phyloP scores from a whole-genome alignment of 345 rosid genomes.

The Populus tremula region DNA sequence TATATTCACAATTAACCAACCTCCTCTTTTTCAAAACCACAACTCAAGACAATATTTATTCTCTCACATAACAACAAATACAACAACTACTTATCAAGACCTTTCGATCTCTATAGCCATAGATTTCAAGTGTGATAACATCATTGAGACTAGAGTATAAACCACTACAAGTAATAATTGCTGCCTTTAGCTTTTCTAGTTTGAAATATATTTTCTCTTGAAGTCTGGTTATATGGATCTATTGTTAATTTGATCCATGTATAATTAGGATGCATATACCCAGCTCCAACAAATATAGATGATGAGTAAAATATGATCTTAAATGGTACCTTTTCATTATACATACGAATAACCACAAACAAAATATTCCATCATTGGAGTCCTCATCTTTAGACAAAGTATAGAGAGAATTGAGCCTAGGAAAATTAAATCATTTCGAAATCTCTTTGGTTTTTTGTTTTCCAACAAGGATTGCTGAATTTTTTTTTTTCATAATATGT shows the following conservation, averaged over 20 bases:
- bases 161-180: slow-evolving; percentile 90
- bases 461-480: slow-evolving; percentile 73
- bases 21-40: too few relatives aligned
- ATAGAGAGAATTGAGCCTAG: slow-evolving; percentile 66
- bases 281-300: slow-evolving; percentile 75
- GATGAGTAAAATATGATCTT: slow-evolving; percentile 76
- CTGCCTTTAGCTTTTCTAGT: slow-evolving; percentile 86
- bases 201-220: slow-evolving; percentile 76
- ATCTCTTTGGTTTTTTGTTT: slow-evolving; percentile 56
- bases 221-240: slow-evolving; percentile 94
- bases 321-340: slow-evolving; percentile 14
- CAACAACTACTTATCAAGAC: too few relatives aligned
- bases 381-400: slow-evolving; percentile 83
- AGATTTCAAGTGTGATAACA: slow-evolving; percentile 89
- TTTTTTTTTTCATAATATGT: slow-evolving; percentile 3
- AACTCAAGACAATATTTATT: too few relatives aligned
- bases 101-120: slow-evolving; percentile 28
- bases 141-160: slow-evolving; percentile 94
- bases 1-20: too few relatives aligned
- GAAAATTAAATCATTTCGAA: slow-evolving; percentile 76
- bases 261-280: slow-evolving; percentile 72
- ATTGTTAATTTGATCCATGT: slow-evolving; percentile 78
- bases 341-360: slow-evolving; percentile 59
- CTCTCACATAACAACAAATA: too few relatives aligned
- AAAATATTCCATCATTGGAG: slow-evolving; percentile 60